A percentile compares a stretch with the other conserved stretches of the same genome.
phyloP scores from a whole-genome alignment of 2,329 filamentous ascomycete genomes.

The Aspergillus intermedius region DNA sequence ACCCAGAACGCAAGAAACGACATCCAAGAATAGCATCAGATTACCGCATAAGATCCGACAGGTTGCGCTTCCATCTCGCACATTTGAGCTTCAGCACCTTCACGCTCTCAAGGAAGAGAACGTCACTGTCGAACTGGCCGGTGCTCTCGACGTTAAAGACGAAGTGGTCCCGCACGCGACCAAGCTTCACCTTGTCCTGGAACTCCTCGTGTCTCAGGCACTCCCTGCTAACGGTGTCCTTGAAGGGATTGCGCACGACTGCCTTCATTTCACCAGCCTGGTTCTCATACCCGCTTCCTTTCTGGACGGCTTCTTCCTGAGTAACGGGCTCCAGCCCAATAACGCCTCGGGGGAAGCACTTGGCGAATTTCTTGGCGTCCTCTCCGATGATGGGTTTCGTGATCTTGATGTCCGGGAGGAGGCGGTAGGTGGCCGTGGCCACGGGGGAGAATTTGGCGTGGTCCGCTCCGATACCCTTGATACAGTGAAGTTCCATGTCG shows the following conservation, averaged over 20 bases:
- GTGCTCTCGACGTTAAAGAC: conserved; percentile 95
- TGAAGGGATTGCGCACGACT: conserved; percentile 80
- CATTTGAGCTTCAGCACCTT: conserved; percentile 82
- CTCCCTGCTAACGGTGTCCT: conserved; percentile 91
- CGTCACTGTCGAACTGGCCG: conserved; percentile 89
- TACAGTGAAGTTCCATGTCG: conserved; percentile 80
- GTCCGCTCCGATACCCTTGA: conserved; percentile 89
- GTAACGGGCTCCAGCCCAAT: conserved; percentile 72
- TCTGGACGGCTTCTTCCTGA: conserved; percentile 53
- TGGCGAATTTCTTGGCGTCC: conserved; percentile 82
- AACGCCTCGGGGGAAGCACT: conserved; percentile 84
- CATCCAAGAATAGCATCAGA: neutral
- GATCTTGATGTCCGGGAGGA: conserved; percentile 84
- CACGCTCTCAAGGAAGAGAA: conserved; percentile 85
- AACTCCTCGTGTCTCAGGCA: conserved; percentile 89
- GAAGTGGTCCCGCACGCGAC: conserved; percentile 86
- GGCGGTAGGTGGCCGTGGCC: conserved; percentile 84
- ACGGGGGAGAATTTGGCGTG: conserved; percentile 97
- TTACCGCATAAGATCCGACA: conserved; percentile 39
- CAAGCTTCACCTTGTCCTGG: conserved; percentile 89
- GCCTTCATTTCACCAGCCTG: conserved; percentile 77
- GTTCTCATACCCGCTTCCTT: conserved; percentile 62
- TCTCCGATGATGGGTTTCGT: conserved; percentile 72
- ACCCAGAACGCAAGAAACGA: conserved; percentile 8
- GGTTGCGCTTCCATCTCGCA: conserved; percentile 38